A percentile compares a stretch with the other conserved stretches of the same genome.
These are phyloP conservation scores for Suillus plorans DNA, from an alignment of 768 basidiomycete genomes.

Conservation along the genomic window DNA sequence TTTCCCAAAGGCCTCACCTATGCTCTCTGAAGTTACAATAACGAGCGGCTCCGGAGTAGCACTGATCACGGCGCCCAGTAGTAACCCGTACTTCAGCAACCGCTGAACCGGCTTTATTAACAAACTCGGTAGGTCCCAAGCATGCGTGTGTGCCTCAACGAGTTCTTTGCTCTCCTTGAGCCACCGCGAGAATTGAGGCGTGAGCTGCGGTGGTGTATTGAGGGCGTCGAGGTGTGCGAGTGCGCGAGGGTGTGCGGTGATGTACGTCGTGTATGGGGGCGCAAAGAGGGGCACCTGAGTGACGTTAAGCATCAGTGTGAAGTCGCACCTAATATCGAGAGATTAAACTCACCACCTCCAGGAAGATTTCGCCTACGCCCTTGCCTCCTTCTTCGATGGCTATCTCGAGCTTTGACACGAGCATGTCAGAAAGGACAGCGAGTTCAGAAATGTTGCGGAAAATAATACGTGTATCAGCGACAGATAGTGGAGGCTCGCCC, in stretches of 20 bases:
- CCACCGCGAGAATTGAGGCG: conserved; percentile 43
- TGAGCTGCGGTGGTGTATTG: conserved; percentile 45
- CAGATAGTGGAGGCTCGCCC: conserved; percentile 58
- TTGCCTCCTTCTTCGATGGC: conserved; percentile 67
- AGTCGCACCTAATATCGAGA: not conserved
- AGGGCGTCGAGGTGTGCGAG: conserved; percentile 62
- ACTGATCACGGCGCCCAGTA: conserved; percentile 74
- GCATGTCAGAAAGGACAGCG: conserved; percentile 66
- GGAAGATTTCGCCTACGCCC: conserved; percentile 73
- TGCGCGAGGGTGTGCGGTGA: conserved; percentile 76
- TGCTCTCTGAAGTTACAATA: not conserved
- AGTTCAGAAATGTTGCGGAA: conserved; percentile 79
- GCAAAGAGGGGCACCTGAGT: conserved; percentile 67
- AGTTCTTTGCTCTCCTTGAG: conserved; percentile 63
- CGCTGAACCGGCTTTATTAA: conserved; percentile 98
- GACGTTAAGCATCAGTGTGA: not conserved
- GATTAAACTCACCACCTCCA: conserved; percentile 55
- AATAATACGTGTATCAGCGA: conserved; percentile 66
- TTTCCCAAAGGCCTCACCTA: conserved; percentile 7
- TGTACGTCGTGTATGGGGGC: conserved; percentile 74
- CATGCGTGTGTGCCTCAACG: conserved; percentile 73
- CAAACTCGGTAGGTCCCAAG: conserved; percentile 91
- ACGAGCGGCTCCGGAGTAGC: conserved; percentile 59
- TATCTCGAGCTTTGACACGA: conserved; percentile 62
- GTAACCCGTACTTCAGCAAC: conserved; percentile 89